These are phyloP conservation scores for Colletotrichum higginsianum DNA, from an alignment of 2,329 filamentous ascomycete genomes.

Conservation along the genomic window DNA sequence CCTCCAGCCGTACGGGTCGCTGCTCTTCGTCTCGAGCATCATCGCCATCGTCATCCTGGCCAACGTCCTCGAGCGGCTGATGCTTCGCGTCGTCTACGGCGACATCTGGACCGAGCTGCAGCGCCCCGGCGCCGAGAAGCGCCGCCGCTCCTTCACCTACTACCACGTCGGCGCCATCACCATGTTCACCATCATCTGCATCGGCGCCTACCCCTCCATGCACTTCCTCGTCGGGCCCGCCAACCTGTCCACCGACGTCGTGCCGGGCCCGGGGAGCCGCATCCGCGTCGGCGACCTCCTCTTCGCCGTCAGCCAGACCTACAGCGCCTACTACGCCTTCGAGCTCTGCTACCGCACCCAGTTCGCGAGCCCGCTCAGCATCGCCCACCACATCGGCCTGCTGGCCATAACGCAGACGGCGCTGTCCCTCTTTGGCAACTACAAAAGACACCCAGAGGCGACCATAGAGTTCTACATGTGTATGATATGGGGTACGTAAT, in stretches of 20 bases:
- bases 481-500: conserved; percentile 40
- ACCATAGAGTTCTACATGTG: conserved; percentile 43
- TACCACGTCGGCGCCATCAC: conserved; percentile 42
- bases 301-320: conserved; percentile 37
- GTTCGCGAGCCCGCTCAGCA: conserved; percentile 41
- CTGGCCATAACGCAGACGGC: conserved; percentile 41
- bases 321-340: conserved; percentile 44
- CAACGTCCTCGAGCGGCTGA: conserved; percentile 39
- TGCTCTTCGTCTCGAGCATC: conserved; percentile 39
- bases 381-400: conserved; percentile 43
- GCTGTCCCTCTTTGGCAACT: conserved; percentile 36
- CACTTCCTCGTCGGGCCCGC: conserved; percentile 32
- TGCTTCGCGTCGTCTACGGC: conserved; percentile 36
- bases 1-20: conserved; percentile 26
- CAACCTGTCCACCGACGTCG: conserved; percentile 19
- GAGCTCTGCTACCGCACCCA: conserved; percentile 41
- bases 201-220: conserved; percentile 39
- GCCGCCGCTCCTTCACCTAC: conserved; percentile 41
- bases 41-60: conserved; percentile 37
- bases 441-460: conserved; percentile 21
- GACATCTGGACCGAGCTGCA: conserved; percentile 22
- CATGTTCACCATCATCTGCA: conserved; percentile 34
- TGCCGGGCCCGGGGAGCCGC: conserved; percentile 19
- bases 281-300: conserved; percentile 40
- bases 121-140: conserved; percentile 38